A percentile compares a stretch with the other conserved stretches of the same genome.
Conservation (phyloP, 1,284 basidiomycete species). For the Chondrostereum purpureum region DNA sequence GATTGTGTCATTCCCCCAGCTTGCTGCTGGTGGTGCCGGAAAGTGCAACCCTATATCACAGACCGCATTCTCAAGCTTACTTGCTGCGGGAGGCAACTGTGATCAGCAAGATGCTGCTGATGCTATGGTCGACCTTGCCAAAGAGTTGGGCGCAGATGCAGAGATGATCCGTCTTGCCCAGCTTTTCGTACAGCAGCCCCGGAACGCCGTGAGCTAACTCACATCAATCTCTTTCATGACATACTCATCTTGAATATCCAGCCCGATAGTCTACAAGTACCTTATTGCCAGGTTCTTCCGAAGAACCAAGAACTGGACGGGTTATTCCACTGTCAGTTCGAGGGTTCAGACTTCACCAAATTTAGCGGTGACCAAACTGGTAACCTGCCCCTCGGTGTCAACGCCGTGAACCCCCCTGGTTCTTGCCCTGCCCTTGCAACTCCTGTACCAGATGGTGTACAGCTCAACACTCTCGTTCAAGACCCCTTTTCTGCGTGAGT, state of each 20-base stretch:
- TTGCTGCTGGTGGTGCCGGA: conserved; percentile 26
- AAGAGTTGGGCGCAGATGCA: conserved; percentile 21
- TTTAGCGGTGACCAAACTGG: conserved; percentile 39
- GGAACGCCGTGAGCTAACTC: neutral
- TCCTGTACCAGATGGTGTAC: conserved; percentile 43
- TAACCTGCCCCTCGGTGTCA: conserved; percentile 41
- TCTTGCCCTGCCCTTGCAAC: conserved; percentile 45
- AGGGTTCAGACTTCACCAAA: conserved; percentile 34
- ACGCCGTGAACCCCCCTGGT: conserved; percentile 35
- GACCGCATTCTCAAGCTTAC: conserved; percentile 17
- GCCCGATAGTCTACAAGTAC: conserved; percentile 13
- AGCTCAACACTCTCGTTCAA: conserved; percentile 36
- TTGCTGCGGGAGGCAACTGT: conserved; percentile 20
- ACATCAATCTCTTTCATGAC: too few relatives aligned
- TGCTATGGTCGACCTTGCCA: conserved; percentile 24
- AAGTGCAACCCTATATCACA: conserved; percentile 19
- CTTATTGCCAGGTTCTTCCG: conserved; percentile 45
- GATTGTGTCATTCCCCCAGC: conserved; percentile 14
- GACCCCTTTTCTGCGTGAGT: neutral
- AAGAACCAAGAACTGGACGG: conserved; percentile 44
- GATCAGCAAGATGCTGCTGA: conserved; percentile 27
- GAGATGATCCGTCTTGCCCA: conserved; percentile 24
- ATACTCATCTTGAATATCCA: too few relatives aligned
- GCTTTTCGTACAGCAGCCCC: conserved; percentile 8
- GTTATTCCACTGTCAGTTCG: conserved; percentile 51